phyloP scores from a whole-genome alignment of 305 asterid genomes.

The Fraxinus dipetala region DNA sequence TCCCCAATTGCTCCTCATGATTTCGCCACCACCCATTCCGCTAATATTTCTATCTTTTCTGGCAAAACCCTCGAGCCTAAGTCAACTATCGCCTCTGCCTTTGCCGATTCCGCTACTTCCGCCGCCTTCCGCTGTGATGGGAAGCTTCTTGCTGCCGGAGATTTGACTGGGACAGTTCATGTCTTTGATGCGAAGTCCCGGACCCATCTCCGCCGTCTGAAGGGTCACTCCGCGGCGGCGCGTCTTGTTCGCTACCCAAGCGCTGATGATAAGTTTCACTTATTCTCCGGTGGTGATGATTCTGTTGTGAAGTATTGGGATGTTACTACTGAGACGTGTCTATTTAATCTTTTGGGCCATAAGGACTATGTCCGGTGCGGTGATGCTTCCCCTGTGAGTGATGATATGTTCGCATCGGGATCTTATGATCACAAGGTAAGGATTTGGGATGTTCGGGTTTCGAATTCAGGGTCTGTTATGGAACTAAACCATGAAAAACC shows the following conservation, averaged over 20 bases:
- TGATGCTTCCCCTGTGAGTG: conserved; percentile 74
- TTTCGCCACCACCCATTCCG: conserved; percentile 82
- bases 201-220: conserved; percentile 55
- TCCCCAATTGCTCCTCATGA: conserved; percentile 71
- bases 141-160: conserved; percentile 69
- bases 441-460: conserved; percentile 76
- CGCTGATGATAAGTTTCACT: conserved; percentile 62
- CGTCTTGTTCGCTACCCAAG: conserved; percentile 63
- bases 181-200: conserved; percentile 66
- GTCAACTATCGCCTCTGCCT: conserved; percentile 48
- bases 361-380: conserved; percentile 89
- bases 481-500: conserved; percentile 82
- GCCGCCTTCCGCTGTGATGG: conserved; percentile 72
- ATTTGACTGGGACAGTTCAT: conserved; percentile 62
- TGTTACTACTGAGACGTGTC: conserved; percentile 53
- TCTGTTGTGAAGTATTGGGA: conserved; percentile 95
- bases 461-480: conserved; percentile 52
- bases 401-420: conserved; percentile 77
- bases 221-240: conserved; percentile 66
- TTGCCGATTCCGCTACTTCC: conserved; percentile 55
- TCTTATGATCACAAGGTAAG: conserved; percentile 71
- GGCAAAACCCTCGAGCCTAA: conserved; percentile 55
- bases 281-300: conserved; percentile 85
- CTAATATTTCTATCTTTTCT: conserved; percentile 53
- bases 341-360: conserved; percentile 61